phyloP scores from a whole-genome alignment of 345 rosid genomes.

The Gossypium stocksii region DNA sequence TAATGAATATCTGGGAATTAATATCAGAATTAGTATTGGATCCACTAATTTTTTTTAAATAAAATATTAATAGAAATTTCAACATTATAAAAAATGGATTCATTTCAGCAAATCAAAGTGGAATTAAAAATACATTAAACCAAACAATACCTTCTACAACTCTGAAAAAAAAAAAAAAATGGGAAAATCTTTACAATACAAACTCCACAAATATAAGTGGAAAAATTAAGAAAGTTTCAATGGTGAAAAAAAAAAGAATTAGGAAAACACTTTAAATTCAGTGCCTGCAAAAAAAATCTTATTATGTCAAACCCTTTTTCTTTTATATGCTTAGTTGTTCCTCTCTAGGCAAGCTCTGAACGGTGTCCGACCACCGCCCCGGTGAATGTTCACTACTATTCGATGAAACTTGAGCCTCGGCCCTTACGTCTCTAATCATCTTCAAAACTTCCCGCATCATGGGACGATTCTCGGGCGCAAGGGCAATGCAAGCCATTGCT shows the following conservation, averaged over 20 bases:
- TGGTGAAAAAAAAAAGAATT: conserved; percentile 10
- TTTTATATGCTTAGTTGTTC: conserved; percentile 70
- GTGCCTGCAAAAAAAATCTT: conserved; percentile 5
- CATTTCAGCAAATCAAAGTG: neutral
- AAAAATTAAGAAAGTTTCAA: conserved; percentile 22
- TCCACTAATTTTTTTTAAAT: too few species aligned
- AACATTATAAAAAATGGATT: neutral
- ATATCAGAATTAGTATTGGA: too few species aligned
- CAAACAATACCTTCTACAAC: conserved; percentile 8
- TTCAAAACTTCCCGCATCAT: conserved; percentile 73
- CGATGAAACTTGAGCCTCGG: conserved; percentile 80
- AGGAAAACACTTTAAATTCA: conserved; percentile 3
- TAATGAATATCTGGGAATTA: too few species aligned
- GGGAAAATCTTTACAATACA: conserved; percentile 28
- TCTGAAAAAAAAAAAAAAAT: neutral
- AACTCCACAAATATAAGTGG: conserved; percentile 27
- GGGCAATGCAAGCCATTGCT: conserved; percentile 69
- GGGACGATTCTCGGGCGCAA: conserved; percentile 62
- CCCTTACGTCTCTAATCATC: conserved; percentile 89
- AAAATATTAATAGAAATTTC: neutral
- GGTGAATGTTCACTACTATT: conserved; percentile 96
- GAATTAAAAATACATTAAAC: neutral
- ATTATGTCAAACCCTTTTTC: conserved; percentile 8
- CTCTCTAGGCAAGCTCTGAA: conserved; percentile 91
- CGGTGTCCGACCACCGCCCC: conserved; percentile 92